Conservation (phyloP, 306 rosid species). For the cucumber (Cucumis sativus) region Cucumber_9930_V3 NC_026656.2:20138001-20138500, state of each 20-base stretch:
- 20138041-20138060: no score
- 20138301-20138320: background rate
- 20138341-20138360: background rate
- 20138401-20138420: background rate
- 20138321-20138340: background rate
- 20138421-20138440: background rate
- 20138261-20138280: background rate
- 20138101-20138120: background rate
- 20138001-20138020: no score
- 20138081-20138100: background rate
- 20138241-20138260: constrained; percentile 67
- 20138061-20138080: background rate
- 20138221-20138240: constrained; percentile 44
- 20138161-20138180: constrained; percentile 67
- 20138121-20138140: background rate
- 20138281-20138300: background rate
- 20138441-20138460: background rate
- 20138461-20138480: background rate
- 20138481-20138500: background rate
- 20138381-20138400: background rate
- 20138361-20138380: background rate
- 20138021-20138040: no score
- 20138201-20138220: constrained; percentile 66
- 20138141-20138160: constrained; percentile 34
- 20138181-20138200: constrained; percentile 82